Evolutionary conservation across 2,329 filamentous ascomycete species (phyloP), one percentile per base, ranked within the genome.

Genomic region (Herpomyces periplanetae): DNA sequence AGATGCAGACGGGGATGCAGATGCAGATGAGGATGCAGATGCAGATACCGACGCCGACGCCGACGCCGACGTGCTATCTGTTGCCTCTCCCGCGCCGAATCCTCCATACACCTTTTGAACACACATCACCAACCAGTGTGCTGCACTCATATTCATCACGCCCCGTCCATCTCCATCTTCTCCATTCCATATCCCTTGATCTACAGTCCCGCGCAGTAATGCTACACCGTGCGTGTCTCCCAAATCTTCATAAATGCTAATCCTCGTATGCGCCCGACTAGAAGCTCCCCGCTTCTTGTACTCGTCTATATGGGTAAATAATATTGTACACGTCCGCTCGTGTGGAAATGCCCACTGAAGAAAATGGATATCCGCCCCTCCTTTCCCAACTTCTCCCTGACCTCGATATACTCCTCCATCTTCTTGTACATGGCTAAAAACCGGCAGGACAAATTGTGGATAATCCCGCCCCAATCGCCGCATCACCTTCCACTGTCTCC

Each of bases 281-380:
- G 58, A 96, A 37, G 87, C 66, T 19, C 73, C 73, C 19, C 75
- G 51, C 22, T 68, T 42, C 46, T 91, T 88, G 44, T 64, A 96
- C 35, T 88, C 69, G 8, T 68, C 75, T 13, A 96, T 49, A 32
- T 80, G 65, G 1, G 80, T 96, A 42, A 96, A 91, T 13, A 96
- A 56, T 4, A 91, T 60, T 0, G 63, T 68, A 41, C 13, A 42
- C 51, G 1, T 41, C 40, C 1, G 44, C 2, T 47, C 44, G 0
- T 57, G 49, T 24, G 85, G 73, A 39, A 87, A 88, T 0, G 64
- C 65, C 69, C 84, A 96, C 40, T 96, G 75, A 25, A 96, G 41
- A 38, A 85, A 87, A 40, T 96, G 80, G 17, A 96, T 71, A 38
- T 91, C 80, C 17, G 71, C 68, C 66, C 68, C 25, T 51, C 43